Conservation (phyloP, 2,329 filamentous ascomycete species). For the Emericellopsis atlantica region DNA sequence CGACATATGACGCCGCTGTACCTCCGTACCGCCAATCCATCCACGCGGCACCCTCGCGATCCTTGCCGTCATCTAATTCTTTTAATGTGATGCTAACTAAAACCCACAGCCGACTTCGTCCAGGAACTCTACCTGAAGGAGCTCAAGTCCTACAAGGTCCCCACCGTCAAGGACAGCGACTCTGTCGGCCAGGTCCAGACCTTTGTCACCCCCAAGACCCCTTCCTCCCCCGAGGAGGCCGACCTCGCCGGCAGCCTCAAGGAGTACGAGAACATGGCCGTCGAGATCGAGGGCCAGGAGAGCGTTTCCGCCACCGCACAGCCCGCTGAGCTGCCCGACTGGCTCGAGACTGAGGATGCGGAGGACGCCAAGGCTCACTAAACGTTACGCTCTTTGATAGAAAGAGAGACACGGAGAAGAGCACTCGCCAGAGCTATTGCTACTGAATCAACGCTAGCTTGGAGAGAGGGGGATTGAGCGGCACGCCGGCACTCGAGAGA, state of each 20-base stretch:
- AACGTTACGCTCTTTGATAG: slow-evolving; percentile 7
- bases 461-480: neutral
- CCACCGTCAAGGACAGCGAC: slow-evolving; percentile 73
- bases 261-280: slow-evolving; percentile 86
- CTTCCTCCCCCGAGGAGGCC: slow-evolving; percentile 82
- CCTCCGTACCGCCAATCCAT: too few species aligned
- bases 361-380: slow-evolving; percentile 39
- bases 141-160: slow-evolving; percentile 87
- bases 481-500: neutral
- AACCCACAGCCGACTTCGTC: slow-evolving; percentile 71
- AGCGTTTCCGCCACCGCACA: slow-evolving; percentile 45
- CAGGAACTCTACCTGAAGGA: slow-evolving; percentile 97
- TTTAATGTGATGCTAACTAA: too few species aligned
- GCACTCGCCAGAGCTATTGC: neutral
- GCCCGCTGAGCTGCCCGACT: slow-evolving; percentile 46
- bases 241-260: slow-evolving; percentile 85
- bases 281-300: slow-evolving; percentile 86
- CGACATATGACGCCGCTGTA: too few species aligned
- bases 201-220: slow-evolving; percentile 69
- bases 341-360: slow-evolving; percentile 73
- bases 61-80: too few species aligned
- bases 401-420: neutral
- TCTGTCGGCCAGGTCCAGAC: slow-evolving; percentile 83
- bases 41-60: too few species aligned
- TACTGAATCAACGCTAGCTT: neutral